Evolutionary conservation across 2,329 filamentous ascomycete species (phyloP).

Genomic region (Penicillium sumatraense): DNA sequence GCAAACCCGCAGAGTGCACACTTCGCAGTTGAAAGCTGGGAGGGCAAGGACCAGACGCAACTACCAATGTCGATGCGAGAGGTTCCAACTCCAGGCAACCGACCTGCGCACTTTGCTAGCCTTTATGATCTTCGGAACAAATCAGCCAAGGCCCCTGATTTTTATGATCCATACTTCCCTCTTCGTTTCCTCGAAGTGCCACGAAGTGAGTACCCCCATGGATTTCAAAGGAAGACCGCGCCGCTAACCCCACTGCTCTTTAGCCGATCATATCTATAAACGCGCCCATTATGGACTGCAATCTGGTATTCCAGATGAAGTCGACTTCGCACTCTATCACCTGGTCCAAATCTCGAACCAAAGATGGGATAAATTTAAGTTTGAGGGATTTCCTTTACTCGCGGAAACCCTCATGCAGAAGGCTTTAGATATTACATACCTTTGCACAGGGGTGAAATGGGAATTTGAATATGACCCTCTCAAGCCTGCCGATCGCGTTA

Average conservation of each 20-base stretch:
- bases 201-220: constrained; percentile 35
- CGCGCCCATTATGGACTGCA: constrained; percentile 83
- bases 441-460: constrained; percentile 86
- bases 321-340: constrained; percentile 91
- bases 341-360: constrained; percentile 91
- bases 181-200: constrained; percentile 41
- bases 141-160: constrained; percentile 38
- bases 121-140: constrained; percentile 32
- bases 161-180: constrained; percentile 45
- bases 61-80: constrained; percentile 47
- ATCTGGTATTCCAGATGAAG: constrained; percentile 77
- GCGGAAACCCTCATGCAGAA: constrained; percentile 88
- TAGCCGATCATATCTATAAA: constrained; percentile 74
- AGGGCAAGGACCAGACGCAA: constrained; percentile 41
- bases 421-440: constrained; percentile 73
- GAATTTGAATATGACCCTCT: constrained; percentile 69
- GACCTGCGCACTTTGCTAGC: constrained; percentile 41
- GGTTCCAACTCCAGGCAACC: constrained; percentile 49
- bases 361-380: constrained; percentile 92
- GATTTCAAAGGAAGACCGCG: too few relatives aligned
- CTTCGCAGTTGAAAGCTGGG: constrained; percentile 40
- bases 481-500: constrained; percentile 57
- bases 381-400: constrained; percentile 86
- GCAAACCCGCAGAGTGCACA: constrained; percentile 37
- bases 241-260: constrained; percentile 12